Evolutionary conservation across 176 grass and related monocot genomes (phyloP).

Genomic region (Eremochloa ophiuroides): DNA sequence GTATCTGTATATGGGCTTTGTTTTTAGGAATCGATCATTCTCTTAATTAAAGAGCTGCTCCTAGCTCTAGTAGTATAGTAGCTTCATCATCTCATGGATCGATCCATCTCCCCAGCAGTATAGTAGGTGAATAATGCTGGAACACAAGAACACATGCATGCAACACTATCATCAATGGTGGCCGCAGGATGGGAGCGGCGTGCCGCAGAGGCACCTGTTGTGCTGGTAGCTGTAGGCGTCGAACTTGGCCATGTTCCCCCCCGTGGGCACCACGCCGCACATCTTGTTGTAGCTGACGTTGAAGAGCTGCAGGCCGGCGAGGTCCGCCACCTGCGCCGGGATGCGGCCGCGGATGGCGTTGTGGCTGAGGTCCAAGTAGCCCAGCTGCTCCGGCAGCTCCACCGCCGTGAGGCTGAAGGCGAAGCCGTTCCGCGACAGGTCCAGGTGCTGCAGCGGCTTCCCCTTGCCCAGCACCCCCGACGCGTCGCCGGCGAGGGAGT

Average conservation of each 20-base stretch:
- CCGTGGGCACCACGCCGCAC: slow-evolving; percentile 47
- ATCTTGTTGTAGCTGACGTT: slow-evolving; percentile 82
- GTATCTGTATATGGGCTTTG: no score
- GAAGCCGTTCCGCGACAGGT: slow-evolving; percentile 63
- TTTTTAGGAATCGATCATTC: no score
- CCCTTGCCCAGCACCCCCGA: slow-evolving; percentile 3
- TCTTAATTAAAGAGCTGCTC: no score
- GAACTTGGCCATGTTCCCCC: slow-evolving; percentile 13
- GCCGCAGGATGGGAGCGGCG: slow-evolving; percentile 13
- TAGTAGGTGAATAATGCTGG: no score
- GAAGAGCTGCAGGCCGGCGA: slow-evolving; percentile 26
- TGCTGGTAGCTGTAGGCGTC: slow-evolving; percentile 32
- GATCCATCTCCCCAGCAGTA: no score
- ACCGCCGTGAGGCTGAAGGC: slow-evolving; percentile 46
- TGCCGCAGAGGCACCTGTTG: slow-evolving; percentile 56
- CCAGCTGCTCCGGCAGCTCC: slow-evolving; percentile 36
- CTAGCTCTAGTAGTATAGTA: no score
- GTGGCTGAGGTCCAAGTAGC: slow-evolving; percentile 50
- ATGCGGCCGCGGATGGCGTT: slow-evolving; percentile 55
- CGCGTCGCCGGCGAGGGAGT: slow-evolving; percentile 44
- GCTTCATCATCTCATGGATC: no score
- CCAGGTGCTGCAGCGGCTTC: slow-evolving; percentile 20
- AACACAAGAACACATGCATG: no score
- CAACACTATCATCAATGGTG: no score
- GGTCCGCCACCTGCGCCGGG: slow-evolving; percentile 38